phyloP scores from a whole-genome alignment of 2,329 filamentous ascomycete species.

The Endoconidiophora polonica region DNA sequence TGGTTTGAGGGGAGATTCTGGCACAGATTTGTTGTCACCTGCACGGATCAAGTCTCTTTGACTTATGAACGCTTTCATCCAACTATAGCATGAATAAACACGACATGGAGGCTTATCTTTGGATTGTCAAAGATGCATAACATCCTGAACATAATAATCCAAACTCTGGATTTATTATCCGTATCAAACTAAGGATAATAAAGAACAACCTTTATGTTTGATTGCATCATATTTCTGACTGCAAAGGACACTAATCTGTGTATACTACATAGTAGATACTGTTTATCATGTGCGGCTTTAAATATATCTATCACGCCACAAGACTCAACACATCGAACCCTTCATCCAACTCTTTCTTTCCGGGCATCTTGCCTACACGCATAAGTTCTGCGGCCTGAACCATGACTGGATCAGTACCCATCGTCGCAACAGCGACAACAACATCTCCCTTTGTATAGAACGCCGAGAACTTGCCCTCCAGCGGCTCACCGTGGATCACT shows the following conservation, averaged over 20 bases:
- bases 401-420: conserved; percentile 83
- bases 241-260: not conserved
- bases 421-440: conserved; percentile 77
- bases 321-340: conserved; percentile 36
- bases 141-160: no score
- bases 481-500: conserved; percentile 59
- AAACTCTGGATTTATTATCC: no score
- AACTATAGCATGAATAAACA: no score
- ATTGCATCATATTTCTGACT: not conserved
- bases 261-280: not conserved
- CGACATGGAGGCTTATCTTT: no score
- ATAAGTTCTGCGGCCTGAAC: conserved; percentile 70
- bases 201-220: no score
- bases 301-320: not conserved
- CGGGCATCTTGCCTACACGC: conserved; percentile 64
- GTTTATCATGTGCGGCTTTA: not conserved
- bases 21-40: no score
- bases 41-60: no score
- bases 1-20: no score
- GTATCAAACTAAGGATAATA: no score
- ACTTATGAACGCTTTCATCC: no score
- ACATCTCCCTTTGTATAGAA: conserved; percentile 79
- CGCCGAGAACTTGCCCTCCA: conserved; percentile 67
- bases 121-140: no score
- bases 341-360: conserved; percentile 56